These are phyloP conservation scores for Schwanniomyces sp. DNA, from an alignment of 805 yeast genomes.

Conservation along the genomic window DNA sequence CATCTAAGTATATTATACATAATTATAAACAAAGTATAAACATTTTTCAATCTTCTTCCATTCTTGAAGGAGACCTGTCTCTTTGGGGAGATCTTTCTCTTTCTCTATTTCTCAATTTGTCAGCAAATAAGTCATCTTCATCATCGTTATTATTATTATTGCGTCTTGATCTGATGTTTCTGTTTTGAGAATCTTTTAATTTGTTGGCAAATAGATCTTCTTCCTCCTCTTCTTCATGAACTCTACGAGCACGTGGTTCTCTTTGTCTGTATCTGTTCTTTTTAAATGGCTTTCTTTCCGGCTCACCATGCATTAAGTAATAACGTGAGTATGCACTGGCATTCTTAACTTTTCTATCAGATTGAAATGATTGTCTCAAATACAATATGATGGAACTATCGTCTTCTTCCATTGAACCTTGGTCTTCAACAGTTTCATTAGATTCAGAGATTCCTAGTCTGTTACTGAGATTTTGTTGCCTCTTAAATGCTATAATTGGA, in stretches of 20 bases:
- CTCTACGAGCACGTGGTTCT: slow-evolving; percentile 10
- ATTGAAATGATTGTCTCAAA: slow-evolving; percentile 50
- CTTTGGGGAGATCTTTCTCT: slow-evolving; percentile 15
- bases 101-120: slow-evolving; percentile 24
- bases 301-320: slow-evolving; percentile 72
- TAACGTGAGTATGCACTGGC: slow-evolving; percentile 61
- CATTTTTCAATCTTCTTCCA: slow-evolving; percentile 2
- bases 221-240: slow-evolving; percentile 15
- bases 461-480: slow-evolving; percentile 27
- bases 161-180: slow-evolving; percentile 2
- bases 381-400: slow-evolving; percentile 35
- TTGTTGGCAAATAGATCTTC: slow-evolving; percentile 39
- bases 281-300: slow-evolving; percentile 42
- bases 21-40: background rate
- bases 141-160: slow-evolving; percentile 13
- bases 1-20: slow-evolving; percentile 1
- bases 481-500: slow-evolving; percentile 33
- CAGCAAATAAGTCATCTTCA: slow-evolving; percentile 39
- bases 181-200: slow-evolving; percentile 9
- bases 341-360: slow-evolving; percentile 57
- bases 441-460: slow-evolving; percentile 23
- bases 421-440: slow-evolving; percentile 9
- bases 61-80: slow-evolving; percentile 18
- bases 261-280: slow-evolving; percentile 11
- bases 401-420: slow-evolving; percentile 37